Conservation (phyloP, 2,329 filamentous ascomycete genomes). For the Lithohypha guttulata region DNA sequence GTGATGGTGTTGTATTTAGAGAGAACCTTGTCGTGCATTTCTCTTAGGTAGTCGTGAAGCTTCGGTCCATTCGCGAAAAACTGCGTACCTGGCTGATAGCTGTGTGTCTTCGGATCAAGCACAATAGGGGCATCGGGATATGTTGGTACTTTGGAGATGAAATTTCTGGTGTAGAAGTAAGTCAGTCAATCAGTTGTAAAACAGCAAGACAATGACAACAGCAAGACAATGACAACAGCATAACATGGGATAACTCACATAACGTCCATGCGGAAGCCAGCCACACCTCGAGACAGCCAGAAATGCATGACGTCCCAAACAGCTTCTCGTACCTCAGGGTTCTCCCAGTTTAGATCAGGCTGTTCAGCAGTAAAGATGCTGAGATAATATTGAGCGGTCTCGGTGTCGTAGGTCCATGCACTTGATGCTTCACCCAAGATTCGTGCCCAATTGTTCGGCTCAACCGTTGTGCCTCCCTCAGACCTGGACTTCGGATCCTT, state of each 20-base stretch:
- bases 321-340: slow-evolving; percentile 53
- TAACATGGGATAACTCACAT: too few relatives aligned
- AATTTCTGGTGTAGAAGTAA: too few relatives aligned
- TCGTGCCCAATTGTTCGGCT: slow-evolving; percentile 64
- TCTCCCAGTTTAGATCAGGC: slow-evolving; percentile 82
- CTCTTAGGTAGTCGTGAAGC: slow-evolving; percentile 30
- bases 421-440: slow-evolving; percentile 28
- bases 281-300: slow-evolving; percentile 64
- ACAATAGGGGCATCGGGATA: slow-evolving; percentile 37
- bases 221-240: too few relatives aligned
- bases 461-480: slow-evolving; percentile 49
- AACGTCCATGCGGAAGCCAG: slow-evolving; percentile 65
- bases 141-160: slow-evolving; percentile 50
- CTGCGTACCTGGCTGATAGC: slow-evolving; percentile 39
- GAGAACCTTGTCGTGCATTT: slow-evolving; percentile 28
- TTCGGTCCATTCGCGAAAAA: slow-evolving; percentile 27
- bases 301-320: slow-evolving; percentile 66
- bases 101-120: slow-evolving; percentile 29
- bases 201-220: too few relatives aligned
- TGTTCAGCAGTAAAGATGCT: slow-evolving; percentile 66
- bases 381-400: slow-evolving; percentile 65
- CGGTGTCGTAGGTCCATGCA: slow-evolving; percentile 53
- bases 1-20: slow-evolving; percentile 30
- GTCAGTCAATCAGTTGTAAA: too few relatives aligned
- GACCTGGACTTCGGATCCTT: slow-evolving; percentile 41